Evolutionary conservation across 441 rosid species (phyloP), one percentile per base, ranked within the genome.

Genomic region (Biscutella laevigata): DNA sequence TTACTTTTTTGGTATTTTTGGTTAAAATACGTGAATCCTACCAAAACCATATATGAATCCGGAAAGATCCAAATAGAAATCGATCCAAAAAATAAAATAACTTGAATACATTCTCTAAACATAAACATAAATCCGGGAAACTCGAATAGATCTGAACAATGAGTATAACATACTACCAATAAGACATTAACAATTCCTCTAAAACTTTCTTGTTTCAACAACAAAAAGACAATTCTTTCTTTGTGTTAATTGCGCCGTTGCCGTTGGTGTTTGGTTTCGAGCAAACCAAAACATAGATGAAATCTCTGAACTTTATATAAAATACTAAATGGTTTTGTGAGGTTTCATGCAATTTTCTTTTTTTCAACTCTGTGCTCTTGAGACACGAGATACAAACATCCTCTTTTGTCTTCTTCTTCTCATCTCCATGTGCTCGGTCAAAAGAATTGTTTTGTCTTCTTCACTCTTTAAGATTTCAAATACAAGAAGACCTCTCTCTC

Each of bases 401-500:
- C 64, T 50, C 54, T 65, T 57, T 65, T 65, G 69, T 65, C 69
- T 57, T 65, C 69, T 50, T 65, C 44, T 65, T 44, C 30, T 33
- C 45, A 26, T 56, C 41, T 29, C 51, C 40, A 44, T 53, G 7
- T 44, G 21, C 26, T 44, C 29, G n/a, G 7, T 37, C 38, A 16
- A 58, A 58, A 37, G 28, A 43, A 29, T 43, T 58, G 70, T 22
- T 57, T 65, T 51, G 70, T 65, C 64, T 5, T 25, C 41, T 51
- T 51, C 16, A 43, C 48, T 50, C 53, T n/a, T n/a, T n/a, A 14
- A 29, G 2, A 26, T 19, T 62, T 53, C 35, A 62, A 41, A 38
- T 21, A 34, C 29, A 24, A 12, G 33, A 3, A 48, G 20, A 43
- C 10, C 22, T 22, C 7, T 43, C 46, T 51, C 22, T 35, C 35